Evolutionary conservation across 2,329 filamentous ascomycete species (phyloP).

Genomic region (Sclerotiophoma versabilis): DNA sequence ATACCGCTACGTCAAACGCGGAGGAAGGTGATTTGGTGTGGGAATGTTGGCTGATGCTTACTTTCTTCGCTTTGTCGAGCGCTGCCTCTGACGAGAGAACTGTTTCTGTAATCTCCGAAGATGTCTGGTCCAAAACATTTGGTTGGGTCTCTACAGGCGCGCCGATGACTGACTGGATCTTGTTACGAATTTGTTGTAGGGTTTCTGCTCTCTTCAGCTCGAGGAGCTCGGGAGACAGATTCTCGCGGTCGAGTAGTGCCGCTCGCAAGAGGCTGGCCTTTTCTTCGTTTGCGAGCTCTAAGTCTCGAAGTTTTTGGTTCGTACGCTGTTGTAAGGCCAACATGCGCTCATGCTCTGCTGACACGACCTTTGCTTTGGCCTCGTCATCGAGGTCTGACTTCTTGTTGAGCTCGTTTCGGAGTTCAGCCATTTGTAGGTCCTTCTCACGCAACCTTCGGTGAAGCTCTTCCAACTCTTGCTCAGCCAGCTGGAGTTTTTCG

Average conservation of each 20-base stretch:
- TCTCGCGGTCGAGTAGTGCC: constrained; percentile 44
- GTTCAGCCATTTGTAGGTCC: constrained; percentile 45
- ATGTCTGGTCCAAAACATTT: constrained; percentile 40
- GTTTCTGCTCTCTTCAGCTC: constrained; percentile 44
- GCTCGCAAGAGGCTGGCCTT: constrained; percentile 44
- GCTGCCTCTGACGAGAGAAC: constrained; percentile 43
- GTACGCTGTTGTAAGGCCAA: constrained; percentile 44
- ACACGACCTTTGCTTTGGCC: constrained; percentile 37
- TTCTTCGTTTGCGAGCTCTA: constrained; percentile 47
- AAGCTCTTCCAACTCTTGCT: constrained; percentile 46
- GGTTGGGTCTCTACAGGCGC: constrained; percentile 42
- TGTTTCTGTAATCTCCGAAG: constrained; percentile 45
- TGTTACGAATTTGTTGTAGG: constrained; percentile 41
- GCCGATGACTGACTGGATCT: constrained; percentile 42
- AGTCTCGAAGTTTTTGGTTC: constrained; percentile 43
- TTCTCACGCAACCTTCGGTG: constrained; percentile 45
- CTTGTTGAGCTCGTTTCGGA: constrained; percentile 47
- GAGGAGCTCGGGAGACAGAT: constrained; percentile 42
- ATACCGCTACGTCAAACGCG: constrained; percentile 32
- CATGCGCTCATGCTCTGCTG: constrained; percentile 46
- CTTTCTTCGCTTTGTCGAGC: constrained; percentile 48
- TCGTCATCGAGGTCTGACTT: constrained; percentile 43
- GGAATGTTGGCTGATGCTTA: constrained; percentile 42
- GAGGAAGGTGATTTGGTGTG: constrained; percentile 27
- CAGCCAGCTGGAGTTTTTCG: constrained; percentile 46